These are phyloP conservation scores for Neurospora sp. DNA, from an alignment of 495 filamentous ascomycete species.

Conservation along the genomic window DNA sequence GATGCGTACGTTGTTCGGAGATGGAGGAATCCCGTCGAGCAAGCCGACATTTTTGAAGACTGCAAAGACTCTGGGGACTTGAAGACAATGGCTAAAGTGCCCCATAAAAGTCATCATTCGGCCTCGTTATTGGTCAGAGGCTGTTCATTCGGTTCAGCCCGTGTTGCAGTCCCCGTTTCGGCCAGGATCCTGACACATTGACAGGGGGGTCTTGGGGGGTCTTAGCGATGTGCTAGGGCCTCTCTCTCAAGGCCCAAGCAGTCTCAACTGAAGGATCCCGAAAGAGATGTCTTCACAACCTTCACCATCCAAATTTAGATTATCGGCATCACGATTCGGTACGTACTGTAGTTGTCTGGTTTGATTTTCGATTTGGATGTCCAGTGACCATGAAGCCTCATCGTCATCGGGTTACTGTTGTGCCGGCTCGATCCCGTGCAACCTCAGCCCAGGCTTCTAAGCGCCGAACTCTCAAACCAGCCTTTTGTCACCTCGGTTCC, in stretches of 20 bases:
- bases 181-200: constrained; percentile 19
- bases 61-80: background rate
- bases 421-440: background rate
- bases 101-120: background rate
- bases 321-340: background rate
- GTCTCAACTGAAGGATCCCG: background rate
- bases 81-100: background rate
- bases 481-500: background rate
- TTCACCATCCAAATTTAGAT: background rate
- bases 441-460: background rate
- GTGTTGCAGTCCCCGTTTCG: constrained; percentile 23
- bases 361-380: background rate
- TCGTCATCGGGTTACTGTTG: background rate
- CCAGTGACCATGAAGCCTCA: background rate
- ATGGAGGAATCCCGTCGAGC: background rate
- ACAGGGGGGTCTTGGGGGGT: background rate
- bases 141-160: constrained; percentile 6
- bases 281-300: background rate
- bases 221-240: background rate
- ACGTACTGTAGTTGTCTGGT: background rate
- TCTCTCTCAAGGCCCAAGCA: background rate
- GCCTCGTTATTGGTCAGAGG: background rate
- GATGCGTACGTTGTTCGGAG: background rate
- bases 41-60: background rate
- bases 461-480: background rate